A percentile compares a stretch with the other conserved stretches of the same genome.
These are phyloP conservation scores for Aspergillus terreus DNA, from an alignment of 2,329 filamentous ascomycete genomes.

Conservation along the genomic window DNA sequence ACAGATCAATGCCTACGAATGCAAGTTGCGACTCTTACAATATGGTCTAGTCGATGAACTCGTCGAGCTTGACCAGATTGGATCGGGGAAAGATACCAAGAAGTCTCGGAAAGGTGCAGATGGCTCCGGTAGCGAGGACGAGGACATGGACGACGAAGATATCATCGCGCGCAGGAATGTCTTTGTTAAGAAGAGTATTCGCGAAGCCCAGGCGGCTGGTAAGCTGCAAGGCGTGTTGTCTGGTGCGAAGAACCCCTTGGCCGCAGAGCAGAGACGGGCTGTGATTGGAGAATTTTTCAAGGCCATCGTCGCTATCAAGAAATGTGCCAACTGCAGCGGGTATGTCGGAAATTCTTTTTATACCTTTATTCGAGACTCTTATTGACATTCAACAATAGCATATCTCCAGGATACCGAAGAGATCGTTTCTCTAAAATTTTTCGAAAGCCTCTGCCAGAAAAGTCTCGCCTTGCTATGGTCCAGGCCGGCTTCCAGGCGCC, in stretches of 20 bases:
- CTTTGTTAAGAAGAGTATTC: constrained; percentile 72
- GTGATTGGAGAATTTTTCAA: constrained; percentile 79
- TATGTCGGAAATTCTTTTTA: constrained; percentile 24
- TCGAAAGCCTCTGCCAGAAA: constrained; percentile 70
- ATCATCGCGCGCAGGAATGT: constrained; percentile 56
- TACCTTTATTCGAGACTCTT: constrained; percentile 2
- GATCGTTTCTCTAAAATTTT: constrained; percentile 93
- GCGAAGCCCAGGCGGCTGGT: constrained; percentile 51
- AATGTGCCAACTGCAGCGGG: constrained; percentile 64
- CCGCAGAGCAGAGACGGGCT: constrained; percentile 69
- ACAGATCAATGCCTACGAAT: constrained; percentile 73
- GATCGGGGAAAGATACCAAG: constrained; percentile 42
- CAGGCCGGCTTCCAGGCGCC: constrained; percentile 63
- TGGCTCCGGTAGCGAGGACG: constrained; percentile 64
- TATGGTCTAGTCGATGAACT: constrained; percentile 75
- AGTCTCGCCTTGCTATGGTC: constrained; percentile 74
- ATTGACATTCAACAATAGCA: constrained; percentile 44
- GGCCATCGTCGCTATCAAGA: constrained; percentile 64
- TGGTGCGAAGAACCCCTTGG: constrained; percentile 75
- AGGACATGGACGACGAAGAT: constrained; percentile 51
- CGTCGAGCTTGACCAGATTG: constrained; percentile 53
- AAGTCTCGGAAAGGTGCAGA: constrained; percentile 48
- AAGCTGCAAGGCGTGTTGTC: constrained; percentile 39
- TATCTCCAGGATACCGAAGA: constrained; percentile 81
- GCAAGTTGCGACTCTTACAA: constrained; percentile 81